These are phyloP conservation scores for Diplodia mutila DNA, from an alignment of 2,329 filamentous ascomycete genomes.

Conservation along the genomic window DNA sequence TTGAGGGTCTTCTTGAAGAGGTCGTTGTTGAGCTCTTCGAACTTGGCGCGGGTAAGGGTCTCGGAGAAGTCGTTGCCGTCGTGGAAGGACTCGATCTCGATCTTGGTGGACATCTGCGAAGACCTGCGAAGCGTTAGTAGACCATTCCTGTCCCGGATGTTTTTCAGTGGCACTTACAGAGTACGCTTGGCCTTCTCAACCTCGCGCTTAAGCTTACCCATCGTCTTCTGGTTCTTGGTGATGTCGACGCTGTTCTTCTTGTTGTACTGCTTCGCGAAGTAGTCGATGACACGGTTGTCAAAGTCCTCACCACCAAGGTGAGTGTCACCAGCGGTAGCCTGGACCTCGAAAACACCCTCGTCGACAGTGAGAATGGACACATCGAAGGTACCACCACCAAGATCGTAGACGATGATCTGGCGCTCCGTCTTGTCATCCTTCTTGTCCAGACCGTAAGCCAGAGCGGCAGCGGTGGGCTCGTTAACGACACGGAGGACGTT, in stretches of 20 bases:
- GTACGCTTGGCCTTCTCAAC: constrained; percentile 99
- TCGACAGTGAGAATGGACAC: constrained; percentile 59
- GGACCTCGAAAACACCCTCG: constrained; percentile 88
- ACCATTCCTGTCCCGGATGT: too few species aligned
- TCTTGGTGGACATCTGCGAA: constrained; percentile 79
- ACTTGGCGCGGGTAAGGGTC: constrained; percentile 97
- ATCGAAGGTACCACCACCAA: constrained; percentile 50
- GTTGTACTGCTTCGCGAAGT: constrained; percentile 98
- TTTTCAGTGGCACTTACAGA: constrained; percentile 51
- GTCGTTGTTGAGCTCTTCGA: constrained; percentile 98
- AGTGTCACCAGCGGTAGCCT: constrained; percentile 94
- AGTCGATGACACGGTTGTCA: constrained; percentile 94
- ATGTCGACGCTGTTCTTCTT: constrained; percentile 95
- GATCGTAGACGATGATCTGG: constrained; percentile 48
- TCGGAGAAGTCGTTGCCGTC: constrained; percentile 98
- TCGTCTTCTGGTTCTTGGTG: constrained; percentile 92
- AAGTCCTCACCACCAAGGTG: constrained; percentile 99
- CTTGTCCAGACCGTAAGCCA: constrained; percentile 79
- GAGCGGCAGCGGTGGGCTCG: constrained; percentile 92
- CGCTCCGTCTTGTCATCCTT: constrained; percentile 41
- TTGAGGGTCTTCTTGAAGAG: constrained; percentile 99
- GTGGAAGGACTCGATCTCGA: constrained; percentile 97
- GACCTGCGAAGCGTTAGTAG: constrained; percentile 44
- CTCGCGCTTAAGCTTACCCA: constrained; percentile 99
- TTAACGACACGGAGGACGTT: constrained; percentile 97